These are phyloP conservation scores for Lasiosphaeriaceae sp. DNA, from an alignment of 495 filamentous ascomycete species.

Conservation along the genomic window DNA sequence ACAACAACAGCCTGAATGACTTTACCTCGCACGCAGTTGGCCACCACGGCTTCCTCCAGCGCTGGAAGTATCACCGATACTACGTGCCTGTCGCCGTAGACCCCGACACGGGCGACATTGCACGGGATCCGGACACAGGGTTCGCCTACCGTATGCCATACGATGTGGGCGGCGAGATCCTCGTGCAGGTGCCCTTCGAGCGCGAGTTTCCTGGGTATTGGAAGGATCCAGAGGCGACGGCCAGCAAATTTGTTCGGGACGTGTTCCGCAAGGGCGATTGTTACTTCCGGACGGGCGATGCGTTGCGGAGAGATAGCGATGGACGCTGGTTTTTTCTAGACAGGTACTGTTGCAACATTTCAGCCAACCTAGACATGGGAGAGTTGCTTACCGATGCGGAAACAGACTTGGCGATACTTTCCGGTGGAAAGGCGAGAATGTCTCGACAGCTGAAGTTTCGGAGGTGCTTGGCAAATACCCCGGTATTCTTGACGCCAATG, in stretches of 20 bases:
- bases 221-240: conserved; percentile 59
- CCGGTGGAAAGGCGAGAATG: conserved; percentile 82
- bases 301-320: conserved; percentile 58
- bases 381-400: background rate
- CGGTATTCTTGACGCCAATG: conserved; percentile 68
- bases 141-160: conserved; percentile 61
- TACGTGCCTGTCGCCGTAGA: conserved; percentile 68
- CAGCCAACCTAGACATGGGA: background rate
- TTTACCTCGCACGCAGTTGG: conserved; percentile 63
- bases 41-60: conserved; percentile 62
- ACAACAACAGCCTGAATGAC: conserved; percentile 57
- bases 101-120: conserved; percentile 59
- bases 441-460: conserved; percentile 73
- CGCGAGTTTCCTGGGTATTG: conserved; percentile 65
- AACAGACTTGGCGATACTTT: conserved; percentile 68
- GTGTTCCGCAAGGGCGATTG: conserved; percentile 72
- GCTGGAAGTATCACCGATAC: conserved; percentile 44
- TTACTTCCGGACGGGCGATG: conserved; percentile 74
- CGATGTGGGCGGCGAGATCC: conserved; percentile 69
- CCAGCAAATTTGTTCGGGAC: conserved; percentile 65
- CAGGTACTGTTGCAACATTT: conserved; percentile 27
- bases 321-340: conserved; percentile 80
- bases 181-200: conserved; percentile 60
- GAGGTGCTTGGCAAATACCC: conserved; percentile 63
- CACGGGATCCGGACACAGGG: conserved; percentile 59